phyloP scores from a whole-genome alignment of 1,139 yeast genomes.

The Debaryomycetaceae sp. region DNA sequence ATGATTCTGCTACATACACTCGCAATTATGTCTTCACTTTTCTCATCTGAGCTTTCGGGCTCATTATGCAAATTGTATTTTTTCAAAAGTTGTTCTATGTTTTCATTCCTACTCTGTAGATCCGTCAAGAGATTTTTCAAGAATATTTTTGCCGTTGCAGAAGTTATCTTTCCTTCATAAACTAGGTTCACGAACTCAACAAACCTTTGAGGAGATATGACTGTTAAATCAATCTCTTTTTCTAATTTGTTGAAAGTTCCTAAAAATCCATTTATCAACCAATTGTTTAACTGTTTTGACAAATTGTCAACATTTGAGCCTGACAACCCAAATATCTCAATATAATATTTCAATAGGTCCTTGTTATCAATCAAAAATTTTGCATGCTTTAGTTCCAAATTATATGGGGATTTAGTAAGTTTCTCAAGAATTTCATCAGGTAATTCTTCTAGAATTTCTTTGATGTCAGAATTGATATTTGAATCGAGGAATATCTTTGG shows the following conservation, averaged over 20 bases:
- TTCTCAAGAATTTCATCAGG: conserved; percentile 60
- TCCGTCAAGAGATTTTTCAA: conserved; percentile 52
- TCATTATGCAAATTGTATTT: conserved; percentile 53
- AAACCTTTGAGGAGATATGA: conserved; percentile 28
- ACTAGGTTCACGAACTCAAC: conserved; percentile 25
- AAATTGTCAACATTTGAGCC: conserved; percentile 16
- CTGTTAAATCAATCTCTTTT: conserved; percentile 29
- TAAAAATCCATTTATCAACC: conserved; percentile 80
- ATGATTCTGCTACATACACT: conserved; percentile 55
- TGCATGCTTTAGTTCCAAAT: conserved; percentile 70
- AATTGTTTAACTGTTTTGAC: conserved; percentile 57
- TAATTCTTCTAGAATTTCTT: conserved; percentile 47
- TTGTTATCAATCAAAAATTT: conserved; percentile 52
- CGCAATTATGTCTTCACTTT: conserved; percentile 41
- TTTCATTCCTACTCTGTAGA: conserved; percentile 47
- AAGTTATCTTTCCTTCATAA: conserved; percentile 20
- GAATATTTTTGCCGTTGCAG: conserved; percentile 64
- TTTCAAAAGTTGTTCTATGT: conserved; percentile 41
- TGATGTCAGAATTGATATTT: conserved; percentile 32
- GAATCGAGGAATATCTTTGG: conserved; percentile 53
- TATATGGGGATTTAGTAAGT: conserved; percentile 50
- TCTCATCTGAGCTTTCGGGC: conserved; percentile 26
- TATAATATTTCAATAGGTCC: conserved; percentile 49
- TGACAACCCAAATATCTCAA: conserved; percentile 33
- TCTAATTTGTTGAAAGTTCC: conserved; percentile 63